Percentiles rank a stretch among this genome's conserved stretches.
phyloP scores from a whole-genome alignment of 2,329 filamentous ascomycete genomes.

The Fusarium paranaense region DNA sequence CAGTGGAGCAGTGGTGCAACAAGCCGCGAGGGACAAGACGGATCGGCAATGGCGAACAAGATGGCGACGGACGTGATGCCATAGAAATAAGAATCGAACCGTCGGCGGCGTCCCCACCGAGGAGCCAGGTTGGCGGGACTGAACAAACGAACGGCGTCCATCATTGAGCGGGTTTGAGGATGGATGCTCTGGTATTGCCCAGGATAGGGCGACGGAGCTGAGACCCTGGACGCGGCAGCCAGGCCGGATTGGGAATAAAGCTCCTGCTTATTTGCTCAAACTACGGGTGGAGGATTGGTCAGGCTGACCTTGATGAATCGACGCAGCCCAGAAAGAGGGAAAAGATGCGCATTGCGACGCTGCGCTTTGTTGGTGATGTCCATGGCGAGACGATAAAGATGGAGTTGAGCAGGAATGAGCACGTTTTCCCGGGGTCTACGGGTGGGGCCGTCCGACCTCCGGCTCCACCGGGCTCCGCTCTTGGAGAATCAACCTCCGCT shows the following conservation, averaged over 20 bases:
- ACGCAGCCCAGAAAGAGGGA: background rate
- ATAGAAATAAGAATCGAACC: slow-evolving; percentile 41
- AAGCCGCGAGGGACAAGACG: slow-evolving; percentile 11
- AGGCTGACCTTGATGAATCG: slow-evolving; percentile 20
- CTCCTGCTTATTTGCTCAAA: slow-evolving; percentile 41
- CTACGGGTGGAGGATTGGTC: slow-evolving; percentile 14
- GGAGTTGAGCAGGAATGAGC: slow-evolving; percentile 53
- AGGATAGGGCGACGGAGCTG: background rate
- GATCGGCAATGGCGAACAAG: slow-evolving; percentile 1
- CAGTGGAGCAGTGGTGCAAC: background rate
- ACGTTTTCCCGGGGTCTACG: slow-evolving; percentile 48
- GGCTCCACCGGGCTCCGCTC: slow-evolving; percentile 19
- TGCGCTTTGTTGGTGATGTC: slow-evolving; percentile 1
- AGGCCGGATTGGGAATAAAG: slow-evolving; percentile 36
- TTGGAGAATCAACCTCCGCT: background rate
- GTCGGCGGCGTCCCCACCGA: slow-evolving; percentile 25
- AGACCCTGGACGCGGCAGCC: slow-evolving; percentile 33
- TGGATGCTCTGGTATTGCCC: slow-evolving; percentile 4
- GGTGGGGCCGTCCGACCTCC: slow-evolving; percentile 20
- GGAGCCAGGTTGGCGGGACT: slow-evolving; percentile 9
- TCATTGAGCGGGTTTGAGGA: slow-evolving; percentile 30
- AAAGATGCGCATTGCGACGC: background rate
- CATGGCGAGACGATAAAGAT: background rate
- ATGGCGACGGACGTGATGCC: slow-evolving; percentile 26
- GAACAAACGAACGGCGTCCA: slow-evolving; percentile 2